Evolutionary conservation across 202 grass and related monocot genomes (phyloP), one percentile per base, ranked within the genome.

Genomic region (Carex sylvatica): DNA sequence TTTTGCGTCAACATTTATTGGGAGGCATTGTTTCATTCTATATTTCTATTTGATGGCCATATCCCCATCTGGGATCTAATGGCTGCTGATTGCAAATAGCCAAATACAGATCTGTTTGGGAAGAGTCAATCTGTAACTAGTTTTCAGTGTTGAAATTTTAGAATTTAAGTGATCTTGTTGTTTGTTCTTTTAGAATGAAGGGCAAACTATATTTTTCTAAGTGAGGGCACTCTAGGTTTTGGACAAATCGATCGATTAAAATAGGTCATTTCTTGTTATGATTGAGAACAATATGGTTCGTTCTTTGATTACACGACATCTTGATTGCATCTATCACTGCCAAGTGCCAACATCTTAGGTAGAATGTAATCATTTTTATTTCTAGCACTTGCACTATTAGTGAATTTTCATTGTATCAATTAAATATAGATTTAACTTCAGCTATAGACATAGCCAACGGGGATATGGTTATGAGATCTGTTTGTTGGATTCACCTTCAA

Each of bases 1-100:
- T 58, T 72, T 59, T 77, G 74, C 28, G 31, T 75, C 72, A 55
- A n/a, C 33, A 24, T 75, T 33, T 55, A 75, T 28, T 55, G 23
- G 14, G 22, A 31, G 2, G 49, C 67, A 70, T 23, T 70, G 68
- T 71, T 71, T 71, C 40, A 49, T 71, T 46, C n/a, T 49, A 20
- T 53, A 40, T 40, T 70, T 5, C 31, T 70, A 70, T 70, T 70
- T 70, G 35, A 70, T 70, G 66, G 3, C 30, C 28, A 65, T 56
- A 16, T 56, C 1, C 15, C 9, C 44, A n/a, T 69, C 8, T 69
- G 33, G 65, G 36, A n/a, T 18, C 18, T 70, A 16, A 20, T 44
- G 35, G 35, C 5, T 40, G 23, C 22, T 54, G 12, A 74, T 74
- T 54, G 71, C 71, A 54, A 74, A 54, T 74, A 22, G 28, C 28